Conservation (phyloP, 257 asterid genomes). For the Solanum bulbocastanum region DNA sequence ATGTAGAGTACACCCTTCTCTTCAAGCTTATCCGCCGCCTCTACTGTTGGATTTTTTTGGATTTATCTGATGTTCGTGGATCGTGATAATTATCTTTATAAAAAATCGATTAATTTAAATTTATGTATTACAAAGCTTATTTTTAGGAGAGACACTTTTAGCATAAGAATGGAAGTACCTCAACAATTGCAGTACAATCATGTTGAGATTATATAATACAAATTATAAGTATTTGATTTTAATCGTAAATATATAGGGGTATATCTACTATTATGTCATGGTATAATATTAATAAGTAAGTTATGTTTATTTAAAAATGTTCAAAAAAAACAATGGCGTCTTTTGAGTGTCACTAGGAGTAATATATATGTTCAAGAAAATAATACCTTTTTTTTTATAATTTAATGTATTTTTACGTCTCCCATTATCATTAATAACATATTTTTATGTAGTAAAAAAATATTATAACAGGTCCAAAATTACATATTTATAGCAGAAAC, state of each 20-base stretch:
- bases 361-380: too few species aligned
- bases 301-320: background rate
- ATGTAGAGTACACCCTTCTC: background rate
- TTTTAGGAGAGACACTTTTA: fast-evolving
- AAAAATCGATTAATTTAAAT: background rate
- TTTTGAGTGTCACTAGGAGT: background rate
- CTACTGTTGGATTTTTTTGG: too few species aligned
- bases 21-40: background rate
- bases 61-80: background rate
- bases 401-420: background rate
- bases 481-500: background rate
- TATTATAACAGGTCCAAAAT: background rate
- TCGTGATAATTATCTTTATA: fast-evolving
- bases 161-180: background rate
- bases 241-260: too few species aligned
- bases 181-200: background rate
- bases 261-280: background rate
- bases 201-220: background rate
- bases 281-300: too few species aligned
- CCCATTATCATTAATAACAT: background rate
- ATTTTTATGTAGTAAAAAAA: background rate
- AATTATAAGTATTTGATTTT: background rate
- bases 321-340: too few species aligned
- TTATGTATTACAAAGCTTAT: fast-evolving
- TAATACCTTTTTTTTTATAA: background rate